A percentile compares a stretch with the other conserved stretches of the same genome.
These are phyloP conservation scores for Zelopaecilomyces penicillatus DNA, from an alignment of 2,329 filamentous ascomycete species.

Conservation along the genomic window DNA sequence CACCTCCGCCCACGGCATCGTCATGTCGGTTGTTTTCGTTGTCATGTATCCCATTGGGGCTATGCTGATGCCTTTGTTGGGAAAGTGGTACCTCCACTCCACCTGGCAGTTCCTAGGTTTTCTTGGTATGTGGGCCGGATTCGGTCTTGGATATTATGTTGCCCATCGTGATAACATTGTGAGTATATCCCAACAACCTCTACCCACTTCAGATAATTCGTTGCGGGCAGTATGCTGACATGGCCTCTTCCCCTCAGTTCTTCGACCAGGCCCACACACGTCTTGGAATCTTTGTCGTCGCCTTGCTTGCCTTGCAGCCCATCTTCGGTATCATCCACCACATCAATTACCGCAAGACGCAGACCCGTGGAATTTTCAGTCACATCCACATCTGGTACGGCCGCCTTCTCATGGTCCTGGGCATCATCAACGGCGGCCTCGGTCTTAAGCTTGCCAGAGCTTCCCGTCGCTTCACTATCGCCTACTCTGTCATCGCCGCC, in stretches of 20 bases:
- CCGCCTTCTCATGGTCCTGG: constrained; percentile 47
- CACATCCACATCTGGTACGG: constrained; percentile 57
- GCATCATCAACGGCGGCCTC: constrained; percentile 55
- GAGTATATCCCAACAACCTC: constrained; percentile 19
- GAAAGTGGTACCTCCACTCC: constrained; percentile 50
- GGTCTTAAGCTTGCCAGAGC: constrained; percentile 44
- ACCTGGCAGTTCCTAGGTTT: constrained; percentile 47
- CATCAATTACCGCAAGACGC: constrained; percentile 38
- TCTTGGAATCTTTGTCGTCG: constrained; percentile 47
- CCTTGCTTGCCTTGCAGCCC: constrained; percentile 49
- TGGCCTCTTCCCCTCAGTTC: constrained; percentile 32
- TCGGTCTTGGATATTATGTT: constrained; percentile 46
- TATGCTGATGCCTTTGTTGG: constrained; percentile 50
- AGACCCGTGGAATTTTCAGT: constrained; percentile 41
- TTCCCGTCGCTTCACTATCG: constrained; percentile 34
- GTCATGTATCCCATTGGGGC: constrained; percentile 53
- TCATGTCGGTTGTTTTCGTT: constrained; percentile 53
- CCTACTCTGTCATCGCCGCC: constrained; percentile 48
- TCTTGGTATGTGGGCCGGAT: constrained; percentile 50
- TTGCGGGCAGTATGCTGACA: background rate
- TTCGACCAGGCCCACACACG: constrained; percentile 45
- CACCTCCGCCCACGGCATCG: constrained; percentile 43
- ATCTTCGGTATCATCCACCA: constrained; percentile 52
- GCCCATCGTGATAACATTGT: constrained; percentile 35
- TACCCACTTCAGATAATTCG: background rate